These are phyloP conservation scores for Candida yuanshanica DNA, from an alignment of 805 yeast species.

Conservation along the genomic window DNA sequence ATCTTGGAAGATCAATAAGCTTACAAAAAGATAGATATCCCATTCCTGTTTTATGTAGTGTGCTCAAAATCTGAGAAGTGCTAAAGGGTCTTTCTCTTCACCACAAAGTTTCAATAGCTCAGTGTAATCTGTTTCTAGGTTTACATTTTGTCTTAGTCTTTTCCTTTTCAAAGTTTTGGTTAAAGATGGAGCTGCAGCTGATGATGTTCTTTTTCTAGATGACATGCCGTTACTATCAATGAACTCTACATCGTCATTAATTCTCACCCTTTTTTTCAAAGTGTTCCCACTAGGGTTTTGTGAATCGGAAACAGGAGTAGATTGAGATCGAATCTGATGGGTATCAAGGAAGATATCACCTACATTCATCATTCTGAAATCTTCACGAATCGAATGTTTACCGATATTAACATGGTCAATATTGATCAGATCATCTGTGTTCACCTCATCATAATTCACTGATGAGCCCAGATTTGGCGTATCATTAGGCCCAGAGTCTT, in stretches of 20 bases:
- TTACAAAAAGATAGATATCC: not conserved
- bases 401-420: not conserved
- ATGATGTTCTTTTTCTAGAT: slow-evolving; percentile 1
- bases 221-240: not conserved
- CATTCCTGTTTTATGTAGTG: not conserved
- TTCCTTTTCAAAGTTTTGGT: slow-evolving; percentile 1
- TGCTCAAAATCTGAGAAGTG: slow-evolving; percentile 4
- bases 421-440: not conserved
- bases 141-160: slow-evolving; percentile 2
- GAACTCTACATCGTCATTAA: slow-evolving; percentile 14
- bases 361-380: not conserved
- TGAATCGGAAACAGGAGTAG: not conserved
- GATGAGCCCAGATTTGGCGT: not conserved
- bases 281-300: not conserved
- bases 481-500: not conserved
- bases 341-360: too few relatives aligned
- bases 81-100: slow-evolving; percentile 17
- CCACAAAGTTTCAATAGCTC: slow-evolving; percentile 10
- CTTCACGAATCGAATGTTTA: not conserved
- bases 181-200: not conserved
- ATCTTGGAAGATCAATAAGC: slow-evolving; percentile 40
- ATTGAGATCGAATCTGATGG: not conserved
- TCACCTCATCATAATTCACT: not conserved
- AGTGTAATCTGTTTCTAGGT: slow-evolving; percentile 2
- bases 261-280: slow-evolving; percentile 13